A percentile compares a stretch with the other conserved stretches of the same genome.
Conservation (phyloP, 257 asterid species). For the Paraleonurus japonicus region DNA sequence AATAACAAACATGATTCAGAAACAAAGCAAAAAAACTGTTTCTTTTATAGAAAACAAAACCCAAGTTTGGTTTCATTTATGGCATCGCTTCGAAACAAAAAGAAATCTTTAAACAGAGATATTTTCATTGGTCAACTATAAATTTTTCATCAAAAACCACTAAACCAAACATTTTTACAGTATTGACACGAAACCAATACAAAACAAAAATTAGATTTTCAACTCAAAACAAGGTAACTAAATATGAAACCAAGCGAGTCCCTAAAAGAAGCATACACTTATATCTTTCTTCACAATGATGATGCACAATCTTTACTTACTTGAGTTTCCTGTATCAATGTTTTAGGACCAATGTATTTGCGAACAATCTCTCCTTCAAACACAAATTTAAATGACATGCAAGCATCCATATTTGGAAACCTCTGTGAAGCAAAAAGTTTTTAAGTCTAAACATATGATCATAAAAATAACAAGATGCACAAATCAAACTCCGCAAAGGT, state of each 20-base stretch:
- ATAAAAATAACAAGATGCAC: conserved; percentile 19
- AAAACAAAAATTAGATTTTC: neutral
- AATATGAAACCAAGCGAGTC: neutral
- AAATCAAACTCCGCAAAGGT: conserved; percentile 19
- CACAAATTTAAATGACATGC: conserved; percentile 66
- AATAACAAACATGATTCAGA: conserved; percentile 17
- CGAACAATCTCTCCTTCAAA: conserved; percentile 45
- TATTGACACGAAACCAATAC: no score
- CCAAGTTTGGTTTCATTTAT: neutral
- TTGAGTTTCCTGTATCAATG: conserved; percentile 66
- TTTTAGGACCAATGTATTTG: conserved; percentile 62
- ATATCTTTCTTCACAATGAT: conserved; percentile 11
- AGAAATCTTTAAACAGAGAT: neutral
- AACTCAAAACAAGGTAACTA: neutral
- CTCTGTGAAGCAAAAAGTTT: conserved; percentile 44
- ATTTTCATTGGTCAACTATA: neutral
- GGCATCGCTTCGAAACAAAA: neutral
- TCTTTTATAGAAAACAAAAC: neutral
- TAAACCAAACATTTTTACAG: neutral
- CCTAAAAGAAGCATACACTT: neutral
- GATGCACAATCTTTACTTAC: conserved; percentile 40
- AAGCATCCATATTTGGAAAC: conserved; percentile 83
- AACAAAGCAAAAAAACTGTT: neutral
- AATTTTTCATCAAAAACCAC: neutral
- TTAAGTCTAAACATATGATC: conserved; percentile 16